Base-by-base conservation (phyloP, 2,329 filamentous ascomycete genomes). In the Leptosphaerulina australis region DNA sequence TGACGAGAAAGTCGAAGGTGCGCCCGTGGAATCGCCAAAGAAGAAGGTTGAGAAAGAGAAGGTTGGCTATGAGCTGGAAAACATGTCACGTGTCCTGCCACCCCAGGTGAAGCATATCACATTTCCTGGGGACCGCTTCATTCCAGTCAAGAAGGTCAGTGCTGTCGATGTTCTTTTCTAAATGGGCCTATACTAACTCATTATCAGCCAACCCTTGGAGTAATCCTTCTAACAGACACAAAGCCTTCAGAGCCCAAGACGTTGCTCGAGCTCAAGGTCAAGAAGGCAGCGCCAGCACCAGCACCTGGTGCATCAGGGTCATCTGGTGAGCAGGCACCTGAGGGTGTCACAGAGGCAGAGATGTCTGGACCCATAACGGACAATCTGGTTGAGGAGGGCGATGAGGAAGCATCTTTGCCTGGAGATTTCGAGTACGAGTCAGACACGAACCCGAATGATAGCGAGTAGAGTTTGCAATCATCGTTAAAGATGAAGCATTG, bases 11-110 rank as follows among this genome's bases (percentile, higher is more conserved):
- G 79, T 87, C 34, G 85, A 88, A 41, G 66, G 72, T 2, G 74
- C 77, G 1, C 71, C 76, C 10, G 63, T 76, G 21, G 75, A 79
- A 29, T 83, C 87, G 11, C 77, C 80, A 28, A 96, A 93, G 83
- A 96, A 95, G 83, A 95, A 94, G 81, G 79, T 80, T 0, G 91
- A 97, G 75, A 95, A 94, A 79, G 94, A 99, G 78, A 97, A 96
- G 83, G 83, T 96, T 51, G 94, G 94, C 62, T 97, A 94, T 71
- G 91, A 97, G 58, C 83, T 99, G 55, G 90, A 94, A 70, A 99
- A 99, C 79, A 95, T 99, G 91, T 95, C 89, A 45, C 85, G 94
- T 64, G 91, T 99, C 26, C 83, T 99, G 37, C 94, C 92, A 1
- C 84, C 85, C 36, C 94, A 99, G 77, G 83, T 97, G 68, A 96